Evolutionary conservation across 225 moss, liverwort and hornwort species (phyloP), one percentile per base, ranked within the genome.

Genomic region (Polytrichum formosum): DNA sequence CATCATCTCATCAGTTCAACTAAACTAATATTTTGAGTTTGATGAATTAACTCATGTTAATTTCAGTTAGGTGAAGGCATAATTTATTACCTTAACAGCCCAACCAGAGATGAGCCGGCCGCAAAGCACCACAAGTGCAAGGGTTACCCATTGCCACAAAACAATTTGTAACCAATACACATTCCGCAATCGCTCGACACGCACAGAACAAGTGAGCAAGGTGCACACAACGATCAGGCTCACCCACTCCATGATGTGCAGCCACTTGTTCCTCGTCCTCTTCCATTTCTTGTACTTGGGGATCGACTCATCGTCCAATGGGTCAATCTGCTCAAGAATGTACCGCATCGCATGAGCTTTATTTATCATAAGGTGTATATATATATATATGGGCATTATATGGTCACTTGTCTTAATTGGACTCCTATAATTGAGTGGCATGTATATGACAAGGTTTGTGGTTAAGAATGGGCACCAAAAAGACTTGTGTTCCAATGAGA

Each of bases 111-210:
- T 94, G 68, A 94, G 98, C 30, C 98, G 92, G 53, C 98, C 98
- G 67, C 92, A 91, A 64, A 91, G 85, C 74, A 92, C 86, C 74
- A 92, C 94, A 30, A 92, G 90, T 55, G 91, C 88, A 67, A 98
- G 88, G 77, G 94, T 85, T n/a, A 94, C 90, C 92, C 92, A 98
- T 55, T 94, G 91, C 98, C 98, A 98, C 53, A 98, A 87, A 46
- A 88, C 80, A 61, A 98, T 83, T 54, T 85, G 88, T 62, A 83
- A 85, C 98, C 92, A 98, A 70, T 78, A 72, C 28, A 85, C 82
- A 66, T 61, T 56, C 77, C 85, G 77, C 68, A 98, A 81, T 53
- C 73, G 75, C 63, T 69, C 77, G 46, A 92, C 70, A 72, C 85
- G 86, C 54, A 98, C 79, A 53, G 94, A 92, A 61, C 94, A 86